phyloP scores from a whole-genome alignment of 352 stramenopile species.

The Phytophthora colocasiae region DNA sequence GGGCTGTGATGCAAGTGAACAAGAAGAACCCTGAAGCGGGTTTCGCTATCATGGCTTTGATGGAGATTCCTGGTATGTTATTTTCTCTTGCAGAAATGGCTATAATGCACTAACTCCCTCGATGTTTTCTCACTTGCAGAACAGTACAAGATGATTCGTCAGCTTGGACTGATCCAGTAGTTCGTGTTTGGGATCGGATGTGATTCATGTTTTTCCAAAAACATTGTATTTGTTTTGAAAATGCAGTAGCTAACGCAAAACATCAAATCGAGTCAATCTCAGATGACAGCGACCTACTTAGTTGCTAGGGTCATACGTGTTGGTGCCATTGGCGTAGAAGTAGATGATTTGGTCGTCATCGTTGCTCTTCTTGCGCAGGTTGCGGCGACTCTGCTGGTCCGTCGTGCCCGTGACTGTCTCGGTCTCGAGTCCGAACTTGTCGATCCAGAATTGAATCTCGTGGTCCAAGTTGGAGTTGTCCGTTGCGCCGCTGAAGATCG shows the following conservation, averaged over 20 bases:
- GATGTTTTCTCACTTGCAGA: conserved; percentile 32
- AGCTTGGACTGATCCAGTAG: conserved; percentile 53
- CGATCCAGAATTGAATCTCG: conserved; percentile 56
- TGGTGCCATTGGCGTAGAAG: conserved; percentile 46
- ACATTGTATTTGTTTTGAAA: conserved; percentile 9
- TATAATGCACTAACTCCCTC: background rate
- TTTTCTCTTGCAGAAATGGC: background rate
- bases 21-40: conserved; percentile 70
- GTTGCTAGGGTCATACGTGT: conserved; percentile 27
- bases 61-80: conserved; percentile 79
- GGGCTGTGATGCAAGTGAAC: conserved; percentile 69
- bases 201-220: conserved; percentile 1
- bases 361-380: background rate
- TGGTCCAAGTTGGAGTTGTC: conserved; percentile 53
- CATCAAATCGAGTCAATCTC: conserved; percentile 7
- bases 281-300: conserved; percentile 5
- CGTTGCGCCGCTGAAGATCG: conserved; percentile 55
- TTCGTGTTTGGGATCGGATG: too few relatives aligned
- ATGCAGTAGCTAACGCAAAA: conserved; percentile 11
- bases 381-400: conserved; percentile 3
- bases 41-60: conserved; percentile 76
- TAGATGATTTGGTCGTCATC: conserved; percentile 24
- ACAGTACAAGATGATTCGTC: conserved; percentile 66
- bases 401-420: background rate
- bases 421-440: conserved; percentile 46